phyloP scores from a whole-genome alignment of 169 alveolate genomes.

The Plasmodium gallinaceum region DNA sequence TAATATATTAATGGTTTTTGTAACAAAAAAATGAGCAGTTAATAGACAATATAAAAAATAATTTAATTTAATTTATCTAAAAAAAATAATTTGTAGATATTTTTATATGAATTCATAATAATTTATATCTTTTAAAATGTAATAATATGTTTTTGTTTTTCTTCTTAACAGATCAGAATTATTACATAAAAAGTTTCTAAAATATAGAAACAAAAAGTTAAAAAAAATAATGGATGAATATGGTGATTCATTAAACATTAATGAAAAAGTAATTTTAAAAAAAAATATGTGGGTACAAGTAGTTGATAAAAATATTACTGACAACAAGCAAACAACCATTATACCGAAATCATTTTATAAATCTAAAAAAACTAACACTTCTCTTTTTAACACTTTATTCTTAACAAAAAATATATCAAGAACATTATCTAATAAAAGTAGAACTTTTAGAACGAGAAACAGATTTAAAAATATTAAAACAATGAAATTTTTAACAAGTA shows the following conservation, averaged over 20 bases:
- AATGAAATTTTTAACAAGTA: conserved; percentile 75
- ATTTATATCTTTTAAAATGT: neutral
- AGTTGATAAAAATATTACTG: conserved; percentile 47
- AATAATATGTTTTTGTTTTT: neutral
- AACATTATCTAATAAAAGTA: conserved; percentile 73
- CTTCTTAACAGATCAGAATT: conserved; percentile 39
- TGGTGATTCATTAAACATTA: conserved; percentile 60
- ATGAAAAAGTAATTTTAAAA: conserved; percentile 63
- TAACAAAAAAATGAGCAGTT: no score
- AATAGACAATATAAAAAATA: no score
- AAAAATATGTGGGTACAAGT: conserved; percentile 78
- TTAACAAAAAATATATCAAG: conserved; percentile 62
- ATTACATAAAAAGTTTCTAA: conserved; percentile 49
- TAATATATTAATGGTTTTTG: neutral
- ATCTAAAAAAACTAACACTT: conserved; percentile 62
- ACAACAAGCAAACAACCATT: conserved; percentile 65
- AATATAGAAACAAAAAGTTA: conserved; percentile 64
- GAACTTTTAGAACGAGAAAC: conserved; percentile 59
- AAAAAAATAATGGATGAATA: conserved; percentile 74
- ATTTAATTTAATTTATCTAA: neutral
- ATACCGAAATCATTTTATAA: conserved; percentile 74
- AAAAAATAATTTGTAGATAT: neutral
- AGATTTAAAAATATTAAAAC: conserved; percentile 68
- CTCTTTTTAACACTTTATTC: conserved; percentile 55
- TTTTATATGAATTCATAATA: neutral